Percentiles rank a stretch among this genome's conserved stretches.
phyloP scores from a whole-genome alignment of 2,329 filamentous ascomycete species.

The Didymella glomerata region DNA sequence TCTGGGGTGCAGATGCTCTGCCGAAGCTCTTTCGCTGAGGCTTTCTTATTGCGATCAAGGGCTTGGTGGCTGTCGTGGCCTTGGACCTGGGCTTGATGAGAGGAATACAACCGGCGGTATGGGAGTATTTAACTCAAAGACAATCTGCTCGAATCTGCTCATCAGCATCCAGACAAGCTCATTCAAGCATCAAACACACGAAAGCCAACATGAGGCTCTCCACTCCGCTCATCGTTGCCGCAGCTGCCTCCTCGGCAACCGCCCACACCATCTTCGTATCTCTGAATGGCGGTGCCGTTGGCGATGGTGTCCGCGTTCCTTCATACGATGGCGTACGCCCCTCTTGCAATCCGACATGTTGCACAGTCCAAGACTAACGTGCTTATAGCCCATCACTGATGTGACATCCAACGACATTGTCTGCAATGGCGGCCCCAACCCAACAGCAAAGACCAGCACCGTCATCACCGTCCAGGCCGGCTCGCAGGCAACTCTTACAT shows the following conservation, averaged over 20 bases:
- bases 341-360: too few relatives aligned
- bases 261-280: constrained; percentile 63
- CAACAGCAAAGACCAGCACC: constrained; percentile 44
- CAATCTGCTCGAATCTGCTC: constrained; percentile 14
- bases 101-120: background rate
- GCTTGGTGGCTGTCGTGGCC: background rate
- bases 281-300: constrained; percentile 58
- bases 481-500: constrained; percentile 61
- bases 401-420: constrained; percentile 63
- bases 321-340: constrained; percentile 44
- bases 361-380: constrained; percentile 40
- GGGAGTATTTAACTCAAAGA: constrained; percentile 1
- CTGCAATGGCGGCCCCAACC: constrained; percentile 67
- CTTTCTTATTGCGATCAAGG: constrained; percentile 6
- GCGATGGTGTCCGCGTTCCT: constrained; percentile 62
- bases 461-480: constrained; percentile 56
- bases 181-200: background rate
- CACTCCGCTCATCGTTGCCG: constrained; percentile 35
- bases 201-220: constrained; percentile 40
- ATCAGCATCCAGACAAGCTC: constrained; percentile 2
- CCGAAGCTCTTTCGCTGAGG: background rate
- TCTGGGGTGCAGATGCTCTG: constrained; percentile 1
- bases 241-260: constrained; percentile 48
- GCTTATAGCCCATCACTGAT: constrained; percentile 59
- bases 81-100: background rate